Percentiles rank a stretch among this genome's conserved stretches.
Conservation (phyloP, 2,329 filamentous ascomycete genomes). For the Emergomyces orientalis region DNA sequence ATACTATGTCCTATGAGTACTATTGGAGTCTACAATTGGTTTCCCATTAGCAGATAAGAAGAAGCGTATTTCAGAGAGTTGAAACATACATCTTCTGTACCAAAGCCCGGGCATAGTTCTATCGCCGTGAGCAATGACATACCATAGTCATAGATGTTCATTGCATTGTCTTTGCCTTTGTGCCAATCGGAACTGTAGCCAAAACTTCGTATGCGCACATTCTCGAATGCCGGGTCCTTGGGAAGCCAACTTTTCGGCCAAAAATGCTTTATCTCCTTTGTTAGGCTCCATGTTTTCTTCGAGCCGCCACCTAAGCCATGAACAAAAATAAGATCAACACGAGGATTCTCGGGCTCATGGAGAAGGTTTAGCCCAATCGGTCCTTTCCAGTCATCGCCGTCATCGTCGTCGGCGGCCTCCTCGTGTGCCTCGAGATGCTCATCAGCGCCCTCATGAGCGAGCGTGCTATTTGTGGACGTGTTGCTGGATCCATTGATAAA, state of each 20-base stretch:
- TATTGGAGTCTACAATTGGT: slow-evolving; percentile 9
- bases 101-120: background rate
- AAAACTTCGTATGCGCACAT: slow-evolving; percentile 29
- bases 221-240: slow-evolving; percentile 23
- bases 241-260: slow-evolving; percentile 33
- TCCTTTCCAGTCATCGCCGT: slow-evolving; percentile 9
- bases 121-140: slow-evolving; percentile 2
- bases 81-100: background rate
- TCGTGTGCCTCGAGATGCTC: background rate
- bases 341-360: slow-evolving; percentile 9
- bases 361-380: slow-evolving; percentile 16
- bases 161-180: slow-evolving; percentile 5
- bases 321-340: slow-evolving; percentile 30
- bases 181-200: slow-evolving; percentile 30
- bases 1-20: slow-evolving; percentile 15
- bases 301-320: slow-evolving; percentile 35
- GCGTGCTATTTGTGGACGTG: background rate
- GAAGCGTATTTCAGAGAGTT: background rate
- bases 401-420: background rate
- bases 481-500: background rate
- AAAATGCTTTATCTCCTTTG: slow-evolving; percentile 21
- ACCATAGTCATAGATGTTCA: slow-evolving; percentile 3
- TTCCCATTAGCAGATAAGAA: background rate
- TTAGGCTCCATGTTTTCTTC: slow-evolving; percentile 30
- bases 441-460: background rate